phyloP scores from a whole-genome alignment of 345 rosid genomes.

The Sisymbrium altissimum region DNA sequence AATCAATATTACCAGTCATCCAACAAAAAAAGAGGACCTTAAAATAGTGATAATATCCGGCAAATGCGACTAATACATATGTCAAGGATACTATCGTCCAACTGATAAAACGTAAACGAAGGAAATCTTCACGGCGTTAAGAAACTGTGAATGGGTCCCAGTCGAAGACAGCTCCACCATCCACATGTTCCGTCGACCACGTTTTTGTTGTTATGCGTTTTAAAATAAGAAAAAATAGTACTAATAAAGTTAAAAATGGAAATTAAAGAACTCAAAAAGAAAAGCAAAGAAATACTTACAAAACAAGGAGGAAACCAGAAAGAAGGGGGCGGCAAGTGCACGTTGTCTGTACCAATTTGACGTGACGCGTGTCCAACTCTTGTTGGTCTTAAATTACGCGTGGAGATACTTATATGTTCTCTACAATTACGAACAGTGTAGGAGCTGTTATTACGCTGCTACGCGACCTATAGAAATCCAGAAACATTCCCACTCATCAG shows the following conservation, averaged over 20 bases:
- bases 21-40: neutral
- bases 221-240: neutral
- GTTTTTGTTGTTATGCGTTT: constrained; percentile 35
- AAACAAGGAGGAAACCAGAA: constrained; percentile 4
- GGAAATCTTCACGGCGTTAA: constrained; percentile 15
- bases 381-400: neutral
- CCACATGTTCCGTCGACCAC: constrained; percentile 34
- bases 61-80: neutral
- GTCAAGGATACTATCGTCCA: constrained; percentile 13
- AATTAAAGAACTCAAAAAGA: neutral
- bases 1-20: too few relatives aligned
- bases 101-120: neutral
- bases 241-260: neutral
- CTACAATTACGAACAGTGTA: neutral
- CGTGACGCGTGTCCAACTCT: neutral
- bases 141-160: constrained; percentile 15
- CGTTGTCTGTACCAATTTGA: constrained; percentile 11
- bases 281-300: neutral
- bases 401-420: constrained; percentile 5
- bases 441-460: neutral
- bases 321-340: constrained; percentile 18
- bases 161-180: constrained; percentile 23
- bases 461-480: constrained; percentile 12
- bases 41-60: neutral
- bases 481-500: neutral